Conservation (phyloP, 2,329 filamentous ascomycete genomes). For the Immersiporthe knoxdaviesiana region DNA sequence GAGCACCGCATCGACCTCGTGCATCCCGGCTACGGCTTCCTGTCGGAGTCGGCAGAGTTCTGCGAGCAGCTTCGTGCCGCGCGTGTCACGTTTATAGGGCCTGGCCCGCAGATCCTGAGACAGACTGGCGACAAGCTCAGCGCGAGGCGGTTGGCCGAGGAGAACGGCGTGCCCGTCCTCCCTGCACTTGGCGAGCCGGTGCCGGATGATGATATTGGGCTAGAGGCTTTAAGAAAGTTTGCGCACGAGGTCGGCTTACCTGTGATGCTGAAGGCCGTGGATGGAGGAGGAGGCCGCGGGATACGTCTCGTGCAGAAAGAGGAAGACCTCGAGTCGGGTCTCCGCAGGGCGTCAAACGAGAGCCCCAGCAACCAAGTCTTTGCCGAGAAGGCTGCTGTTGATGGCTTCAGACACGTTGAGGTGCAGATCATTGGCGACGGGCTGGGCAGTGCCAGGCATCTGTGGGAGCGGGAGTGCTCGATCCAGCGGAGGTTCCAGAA, state of each 20-base stretch:
- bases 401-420: slow-evolving; percentile 59
- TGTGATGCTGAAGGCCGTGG: slow-evolving; percentile 59
- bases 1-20: slow-evolving; percentile 19
- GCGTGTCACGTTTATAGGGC: slow-evolving; percentile 20
- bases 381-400: slow-evolving; percentile 8
- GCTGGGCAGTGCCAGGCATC: slow-evolving; percentile 52
- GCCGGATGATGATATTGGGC: neutral
- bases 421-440: slow-evolving; percentile 64
- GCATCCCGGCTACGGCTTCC: slow-evolving; percentile 25
- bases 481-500: slow-evolving; percentile 65
- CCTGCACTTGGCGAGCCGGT: slow-evolving; percentile 11
- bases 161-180: slow-evolving; percentile 15
- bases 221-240: slow-evolving; percentile 1
- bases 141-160: slow-evolving; percentile 19
- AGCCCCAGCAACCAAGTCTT: slow-evolving; percentile 54
- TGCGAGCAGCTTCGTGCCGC: slow-evolving; percentile 15
- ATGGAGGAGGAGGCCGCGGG: slow-evolving; percentile 64
- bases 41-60: slow-evolving; percentile 21
- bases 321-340: slow-evolving; percentile 47
- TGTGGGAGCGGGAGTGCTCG: slow-evolving; percentile 65
- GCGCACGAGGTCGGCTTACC: slow-evolving; percentile 12
- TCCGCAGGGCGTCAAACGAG: slow-evolving; percentile 58
- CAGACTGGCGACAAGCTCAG: slow-evolving; percentile 23
- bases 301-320: slow-evolving; percentile 56
- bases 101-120: slow-evolving; percentile 13